Conservation (phyloP, 169 alveolate genomes). For the Plasmodium vinckei region DNA sequence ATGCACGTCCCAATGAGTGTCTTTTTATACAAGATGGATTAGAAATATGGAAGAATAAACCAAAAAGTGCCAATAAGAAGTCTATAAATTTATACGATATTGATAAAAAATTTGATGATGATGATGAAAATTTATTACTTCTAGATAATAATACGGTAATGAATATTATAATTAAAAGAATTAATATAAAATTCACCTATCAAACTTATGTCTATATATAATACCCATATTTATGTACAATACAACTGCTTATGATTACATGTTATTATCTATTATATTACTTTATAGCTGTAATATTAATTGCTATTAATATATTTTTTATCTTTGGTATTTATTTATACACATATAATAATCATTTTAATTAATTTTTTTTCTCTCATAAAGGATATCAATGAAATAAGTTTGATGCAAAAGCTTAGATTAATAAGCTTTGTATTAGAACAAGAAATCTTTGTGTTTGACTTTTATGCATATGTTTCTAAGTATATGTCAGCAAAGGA, state of each 20-base stretch:
- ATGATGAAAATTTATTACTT: constrained; percentile 43
- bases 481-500: constrained; percentile 75
- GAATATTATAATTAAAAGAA: background rate
- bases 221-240: too few species aligned
- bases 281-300: too few species aligned
- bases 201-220: too few species aligned
- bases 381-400: constrained; percentile 71
- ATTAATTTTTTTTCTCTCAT: too few species aligned
- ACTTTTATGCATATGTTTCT: constrained; percentile 71
- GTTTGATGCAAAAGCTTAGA: constrained; percentile 63
- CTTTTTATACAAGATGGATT: constrained; percentile 77
- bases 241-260: too few species aligned
- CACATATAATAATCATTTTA: too few species aligned
- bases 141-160: constrained; percentile 63
- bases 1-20: constrained; percentile 73
- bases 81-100: constrained; percentile 34
- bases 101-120: constrained; percentile 63
- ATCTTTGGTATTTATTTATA: too few species aligned
- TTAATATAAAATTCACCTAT: too few species aligned
- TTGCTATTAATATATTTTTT: too few species aligned
- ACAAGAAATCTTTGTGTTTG: constrained; percentile 73
- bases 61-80: constrained; percentile 26
- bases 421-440: constrained; percentile 70
- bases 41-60: constrained; percentile 70
- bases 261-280: too few species aligned